Evolutionary conservation across 1,139 yeast species (phyloP).

Genomic region (Kluyveromyces sp.): DNA sequence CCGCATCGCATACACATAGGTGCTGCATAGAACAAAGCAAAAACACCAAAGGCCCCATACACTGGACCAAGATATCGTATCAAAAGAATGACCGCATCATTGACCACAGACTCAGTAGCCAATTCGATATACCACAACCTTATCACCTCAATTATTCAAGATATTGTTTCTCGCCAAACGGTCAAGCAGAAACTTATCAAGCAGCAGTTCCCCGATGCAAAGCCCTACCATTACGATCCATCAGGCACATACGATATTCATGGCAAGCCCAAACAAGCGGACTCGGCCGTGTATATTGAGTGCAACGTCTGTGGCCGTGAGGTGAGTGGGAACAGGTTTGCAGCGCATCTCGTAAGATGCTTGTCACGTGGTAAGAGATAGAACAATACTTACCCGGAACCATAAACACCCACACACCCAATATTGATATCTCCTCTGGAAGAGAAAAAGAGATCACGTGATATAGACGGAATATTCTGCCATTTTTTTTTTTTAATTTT

Average conservation of each 20-base stretch:
- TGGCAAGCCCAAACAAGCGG: slow-evolving; percentile 27
- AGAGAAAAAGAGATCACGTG: no score
- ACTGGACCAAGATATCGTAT: not conserved
- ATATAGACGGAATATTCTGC: not conserved
- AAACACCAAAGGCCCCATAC: no score
- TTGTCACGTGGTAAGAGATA: slow-evolving; percentile 41
- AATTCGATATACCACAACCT: slow-evolving; percentile 21
- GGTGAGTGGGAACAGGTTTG: slow-evolving; percentile 86
- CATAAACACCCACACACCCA: not conserved
- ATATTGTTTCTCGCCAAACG: slow-evolving; percentile 26
- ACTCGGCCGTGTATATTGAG: slow-evolving; percentile 47
- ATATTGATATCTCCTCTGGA: not conserved
- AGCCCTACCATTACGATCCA: slow-evolving; percentile 22
- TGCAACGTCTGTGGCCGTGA: slow-evolving; percentile 80
- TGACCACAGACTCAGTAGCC: slow-evolving; percentile 21
- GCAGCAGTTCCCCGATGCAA: slow-evolving; percentile 18
- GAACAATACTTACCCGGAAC: not conserved
- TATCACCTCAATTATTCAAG: slow-evolving; percentile 26
- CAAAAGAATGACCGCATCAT: slow-evolving; percentile 2
- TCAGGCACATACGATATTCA: slow-evolving; percentile 22
- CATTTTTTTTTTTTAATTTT: not conserved
- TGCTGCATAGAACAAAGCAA: no score
- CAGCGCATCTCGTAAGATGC: slow-evolving; percentile 87
- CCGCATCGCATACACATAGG: no score
- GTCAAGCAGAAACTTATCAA: slow-evolving; percentile 19